Conservation (phyloP, 2,329 filamentous ascomycete species). For the Cytospora leucostoma region DNA sequence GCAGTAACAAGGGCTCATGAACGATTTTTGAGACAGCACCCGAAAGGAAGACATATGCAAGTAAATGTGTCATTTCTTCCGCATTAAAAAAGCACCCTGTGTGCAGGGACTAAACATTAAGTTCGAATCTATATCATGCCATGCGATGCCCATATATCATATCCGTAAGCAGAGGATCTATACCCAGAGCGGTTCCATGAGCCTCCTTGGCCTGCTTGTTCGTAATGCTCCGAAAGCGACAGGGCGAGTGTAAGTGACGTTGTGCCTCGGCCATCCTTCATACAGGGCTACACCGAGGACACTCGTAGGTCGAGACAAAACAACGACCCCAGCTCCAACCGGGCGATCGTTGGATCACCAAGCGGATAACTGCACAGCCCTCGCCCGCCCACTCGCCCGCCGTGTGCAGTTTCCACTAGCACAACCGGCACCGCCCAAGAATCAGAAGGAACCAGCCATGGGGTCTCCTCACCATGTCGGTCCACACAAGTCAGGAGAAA, state of each 20-base stretch:
- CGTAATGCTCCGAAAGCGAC: neutral
- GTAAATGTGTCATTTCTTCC: neutral
- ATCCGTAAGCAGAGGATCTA: neutral
- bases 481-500: too few species aligned
- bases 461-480: too few species aligned
- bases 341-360: too few species aligned
- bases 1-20: constrained; percentile 15
- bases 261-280: neutral
- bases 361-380: too few species aligned
- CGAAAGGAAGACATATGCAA: neutral
- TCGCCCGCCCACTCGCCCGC: too few species aligned
- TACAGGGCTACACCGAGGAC: neutral
- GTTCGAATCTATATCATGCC: constrained; percentile 19
- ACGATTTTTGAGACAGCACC: constrained; percentile 18
- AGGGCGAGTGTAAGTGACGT: neutral
- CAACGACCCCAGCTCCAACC: too few species aligned
- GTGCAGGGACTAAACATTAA: constrained; percentile 25
- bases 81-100: neutral
- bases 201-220: neutral
- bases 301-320: neutral
- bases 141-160: constrained; percentile 13
- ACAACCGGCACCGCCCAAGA: too few species aligned
- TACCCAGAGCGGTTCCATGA: neutral
- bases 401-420: too few species aligned
- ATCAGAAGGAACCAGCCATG: too few species aligned